These are phyloP conservation scores for Penicillium concentricum DNA, from an alignment of 2,329 filamentous ascomycete species.

Conservation along the genomic window DNA sequence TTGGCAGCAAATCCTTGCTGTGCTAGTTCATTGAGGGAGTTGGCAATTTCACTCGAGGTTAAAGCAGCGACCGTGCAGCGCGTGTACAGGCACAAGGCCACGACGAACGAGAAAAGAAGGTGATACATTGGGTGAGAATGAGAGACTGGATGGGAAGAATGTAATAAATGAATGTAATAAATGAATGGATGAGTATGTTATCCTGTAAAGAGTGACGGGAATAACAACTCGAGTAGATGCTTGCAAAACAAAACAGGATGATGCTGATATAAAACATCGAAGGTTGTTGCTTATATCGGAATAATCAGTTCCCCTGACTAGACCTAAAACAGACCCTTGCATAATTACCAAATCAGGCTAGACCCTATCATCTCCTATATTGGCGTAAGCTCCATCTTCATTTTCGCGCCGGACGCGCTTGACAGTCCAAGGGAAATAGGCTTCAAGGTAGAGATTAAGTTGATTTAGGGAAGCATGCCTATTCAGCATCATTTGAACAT, in stretches of 20 bases:
- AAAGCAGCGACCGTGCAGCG: conserved; percentile 1
- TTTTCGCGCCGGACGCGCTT: background rate
- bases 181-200: background rate
- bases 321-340: background rate
- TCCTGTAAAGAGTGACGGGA: conserved; percentile 5
- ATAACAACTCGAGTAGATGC: background rate
- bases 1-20: conserved; percentile 13
- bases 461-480: background rate
- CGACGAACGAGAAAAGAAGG: background rate
- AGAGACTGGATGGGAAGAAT: background rate
- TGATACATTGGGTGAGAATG: background rate
- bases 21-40: conserved; percentile 13
- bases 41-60: conserved; percentile 8
- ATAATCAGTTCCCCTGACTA: conserved; percentile 1
- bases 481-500: background rate
- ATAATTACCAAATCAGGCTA: background rate
- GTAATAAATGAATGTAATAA: background rate
- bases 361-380: background rate
- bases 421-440: background rate
- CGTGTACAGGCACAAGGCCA: conserved; percentile 1
- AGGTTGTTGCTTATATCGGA: background rate
- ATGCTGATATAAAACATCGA: too few species aligned
- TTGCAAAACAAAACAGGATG: too few species aligned
- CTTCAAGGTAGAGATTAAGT: background rate
- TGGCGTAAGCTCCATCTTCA: background rate